A percentile compares a stretch with the other conserved stretches of the same genome.
Conservation (phyloP, 441 rosid species). For the Arabidopsis hybrid region DNA sequence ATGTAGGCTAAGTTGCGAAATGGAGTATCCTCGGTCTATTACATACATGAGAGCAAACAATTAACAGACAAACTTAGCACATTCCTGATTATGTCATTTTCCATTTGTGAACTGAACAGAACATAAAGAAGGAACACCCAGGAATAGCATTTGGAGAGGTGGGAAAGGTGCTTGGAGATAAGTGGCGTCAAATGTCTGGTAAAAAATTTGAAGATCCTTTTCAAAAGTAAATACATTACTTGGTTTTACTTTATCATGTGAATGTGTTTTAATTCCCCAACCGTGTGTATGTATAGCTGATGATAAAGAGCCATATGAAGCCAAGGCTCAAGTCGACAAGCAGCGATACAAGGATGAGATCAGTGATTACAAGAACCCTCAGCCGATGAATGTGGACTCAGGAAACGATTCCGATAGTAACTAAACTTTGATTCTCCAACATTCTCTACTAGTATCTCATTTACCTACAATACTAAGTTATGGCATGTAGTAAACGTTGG, state of each 20-base stretch:
- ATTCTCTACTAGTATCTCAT: background rate
- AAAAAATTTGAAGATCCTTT: background rate
- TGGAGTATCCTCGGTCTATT: background rate
- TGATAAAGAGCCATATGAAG: slow-evolving; percentile 87
- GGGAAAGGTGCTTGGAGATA: slow-evolving; percentile 76
- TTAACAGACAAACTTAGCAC: background rate
- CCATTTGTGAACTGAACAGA: slow-evolving; percentile 53
- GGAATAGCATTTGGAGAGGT: slow-evolving; percentile 76
- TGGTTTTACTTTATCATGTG: slow-evolving; percentile 12
- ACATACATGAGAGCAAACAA: background rate
- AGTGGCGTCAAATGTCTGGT: slow-evolving; percentile 88
- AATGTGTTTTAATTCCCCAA: background rate
- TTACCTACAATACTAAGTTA: background rate
- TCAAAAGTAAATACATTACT: background rate
- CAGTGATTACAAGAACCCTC: slow-evolving; percentile 77
- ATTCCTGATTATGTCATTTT: background rate
- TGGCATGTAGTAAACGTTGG: background rate
- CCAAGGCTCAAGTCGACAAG: slow-evolving; percentile 78
- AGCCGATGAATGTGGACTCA: slow-evolving; percentile 68
- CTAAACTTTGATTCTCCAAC: slow-evolving; percentile 16
- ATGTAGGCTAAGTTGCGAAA: background rate
- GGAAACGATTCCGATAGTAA: slow-evolving; percentile 62
- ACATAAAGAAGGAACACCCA: slow-evolving; percentile 76
- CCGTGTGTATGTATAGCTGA: slow-evolving; percentile 57
- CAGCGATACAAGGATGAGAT: slow-evolving; percentile 74